phyloP scores from a whole-genome alignment of 2,329 filamentous ascomycete genomes.

The Beauveria medogensis region DNA sequence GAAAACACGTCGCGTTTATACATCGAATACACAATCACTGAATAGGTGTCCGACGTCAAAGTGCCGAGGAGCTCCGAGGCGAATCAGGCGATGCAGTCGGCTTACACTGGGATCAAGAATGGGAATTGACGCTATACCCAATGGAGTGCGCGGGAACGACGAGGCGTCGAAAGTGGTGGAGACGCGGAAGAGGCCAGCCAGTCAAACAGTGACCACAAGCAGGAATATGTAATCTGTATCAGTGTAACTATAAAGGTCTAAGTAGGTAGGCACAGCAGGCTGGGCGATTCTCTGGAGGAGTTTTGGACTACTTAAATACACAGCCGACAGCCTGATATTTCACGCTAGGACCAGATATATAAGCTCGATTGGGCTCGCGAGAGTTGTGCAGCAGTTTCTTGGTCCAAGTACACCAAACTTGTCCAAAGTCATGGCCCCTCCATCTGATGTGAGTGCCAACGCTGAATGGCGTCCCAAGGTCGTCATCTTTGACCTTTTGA shows the following conservation, averaged over 20 bases:
- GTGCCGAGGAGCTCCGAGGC: background rate
- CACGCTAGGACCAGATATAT: background rate
- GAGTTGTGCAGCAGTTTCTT: background rate
- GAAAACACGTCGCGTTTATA: background rate
- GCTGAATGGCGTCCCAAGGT: slow-evolving; percentile 23
- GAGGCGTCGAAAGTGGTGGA: background rate
- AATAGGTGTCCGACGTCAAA: too few relatives aligned
- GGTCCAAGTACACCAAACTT: background rate
- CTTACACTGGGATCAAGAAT: background rate
- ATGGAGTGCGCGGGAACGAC: slow-evolving; percentile 12
- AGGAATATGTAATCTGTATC: background rate
- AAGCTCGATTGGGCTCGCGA: background rate
- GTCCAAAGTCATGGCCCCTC: background rate
- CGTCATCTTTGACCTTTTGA: slow-evolving; percentile 33
- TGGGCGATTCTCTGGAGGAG: background rate
- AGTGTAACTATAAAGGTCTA: background rate
- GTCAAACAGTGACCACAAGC: background rate
- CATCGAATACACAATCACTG: background rate
- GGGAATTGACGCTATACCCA: slow-evolving; percentile 7
- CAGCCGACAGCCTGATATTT: background rate
- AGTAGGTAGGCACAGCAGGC: background rate
- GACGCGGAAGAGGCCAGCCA: background rate
- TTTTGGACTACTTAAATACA: background rate
- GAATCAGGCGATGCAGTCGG: background rate
- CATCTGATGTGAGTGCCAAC: background rate